These are phyloP conservation scores for Zea luxurians DNA, from an alignment of 176 grass and related monocot species.

Conservation along the genomic window DNA sequence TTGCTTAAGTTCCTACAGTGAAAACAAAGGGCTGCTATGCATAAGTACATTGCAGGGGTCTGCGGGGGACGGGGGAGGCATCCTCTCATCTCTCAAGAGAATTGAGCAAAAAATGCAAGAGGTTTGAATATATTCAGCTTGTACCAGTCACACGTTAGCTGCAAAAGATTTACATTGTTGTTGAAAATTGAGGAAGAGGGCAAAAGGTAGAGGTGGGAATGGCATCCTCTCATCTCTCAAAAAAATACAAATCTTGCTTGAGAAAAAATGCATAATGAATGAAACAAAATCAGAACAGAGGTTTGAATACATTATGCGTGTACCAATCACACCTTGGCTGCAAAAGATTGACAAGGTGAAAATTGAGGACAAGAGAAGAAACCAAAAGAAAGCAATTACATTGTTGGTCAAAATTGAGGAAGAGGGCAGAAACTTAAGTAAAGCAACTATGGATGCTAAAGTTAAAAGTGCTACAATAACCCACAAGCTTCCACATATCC, in stretches of 20 bases:
- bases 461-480: neutral
- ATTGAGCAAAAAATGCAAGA: too few relatives aligned
- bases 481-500: neutral
- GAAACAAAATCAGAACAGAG: slow-evolving; percentile 1
- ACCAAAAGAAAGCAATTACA: too few relatives aligned
- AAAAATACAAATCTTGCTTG: neutral
- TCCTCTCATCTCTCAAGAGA: neutral
- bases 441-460: neutral
- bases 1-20: neutral
- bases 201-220: too few relatives aligned
- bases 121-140: too few relatives aligned
- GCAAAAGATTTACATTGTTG: too few relatives aligned
- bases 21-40: neutral
- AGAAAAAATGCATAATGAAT: neutral
- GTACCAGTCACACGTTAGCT: too few relatives aligned
- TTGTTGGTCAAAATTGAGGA: neutral
- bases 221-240: neutral
- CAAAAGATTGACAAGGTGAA: neutral
- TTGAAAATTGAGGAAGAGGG: too few relatives aligned
- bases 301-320: neutral
- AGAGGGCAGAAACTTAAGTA: neutral
- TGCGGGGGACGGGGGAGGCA: neutral
- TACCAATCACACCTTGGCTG: neutral
- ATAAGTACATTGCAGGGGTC: neutral
- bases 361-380: too few relatives aligned